A percentile compares a stretch with the other conserved stretches of the same genome.
phyloP scores from a whole-genome alignment of 2,329 filamentous ascomycete genomes.

The Periconia digitata region DNA sequence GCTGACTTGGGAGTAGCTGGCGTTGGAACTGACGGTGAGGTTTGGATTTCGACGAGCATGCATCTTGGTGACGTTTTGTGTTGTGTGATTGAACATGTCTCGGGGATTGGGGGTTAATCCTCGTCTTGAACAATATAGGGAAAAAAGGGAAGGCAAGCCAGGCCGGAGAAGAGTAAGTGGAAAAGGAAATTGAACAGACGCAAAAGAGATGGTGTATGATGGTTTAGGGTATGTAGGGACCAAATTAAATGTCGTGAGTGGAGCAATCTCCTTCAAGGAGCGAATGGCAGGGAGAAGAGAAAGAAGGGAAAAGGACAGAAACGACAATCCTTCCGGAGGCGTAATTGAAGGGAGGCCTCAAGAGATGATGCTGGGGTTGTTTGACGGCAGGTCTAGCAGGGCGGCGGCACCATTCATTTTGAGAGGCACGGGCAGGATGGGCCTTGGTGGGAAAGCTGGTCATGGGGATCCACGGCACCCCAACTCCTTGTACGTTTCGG shows the following conservation, averaged over 20 bases:
- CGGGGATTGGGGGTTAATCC: neutral
- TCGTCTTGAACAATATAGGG: neutral
- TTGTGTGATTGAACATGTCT: conserved; percentile 40
- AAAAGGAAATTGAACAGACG: conserved; percentile 1
- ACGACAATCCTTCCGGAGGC: conserved; percentile 4
- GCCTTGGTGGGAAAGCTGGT: neutral
- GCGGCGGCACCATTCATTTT: neutral
- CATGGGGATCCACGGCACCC: neutral
- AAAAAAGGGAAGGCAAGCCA: conserved; percentile 3
- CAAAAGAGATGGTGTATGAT: too few species aligned
- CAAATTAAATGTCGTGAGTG: too few species aligned
- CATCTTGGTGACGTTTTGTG: conserved; percentile 44
- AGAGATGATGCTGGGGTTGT: neutral
- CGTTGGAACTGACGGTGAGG: conserved; percentile 48
- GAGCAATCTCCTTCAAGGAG: conserved; percentile 33
- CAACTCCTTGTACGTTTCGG: neutral
- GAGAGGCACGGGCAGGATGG: neutral
- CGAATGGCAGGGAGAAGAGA: conserved; percentile 3
- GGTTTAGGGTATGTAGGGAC: too few species aligned
- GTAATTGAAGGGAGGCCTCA: conserved; percentile 10
- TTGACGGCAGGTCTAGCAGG: neutral
- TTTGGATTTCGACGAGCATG: conserved; percentile 51
- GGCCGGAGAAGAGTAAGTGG: conserved; percentile 15
- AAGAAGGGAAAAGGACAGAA: neutral
- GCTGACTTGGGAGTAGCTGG: conserved; percentile 36